Evolutionary conservation across 1,139 yeast genomes (phyloP).

Genomic region (Geotrichum bryndzae): DNA sequence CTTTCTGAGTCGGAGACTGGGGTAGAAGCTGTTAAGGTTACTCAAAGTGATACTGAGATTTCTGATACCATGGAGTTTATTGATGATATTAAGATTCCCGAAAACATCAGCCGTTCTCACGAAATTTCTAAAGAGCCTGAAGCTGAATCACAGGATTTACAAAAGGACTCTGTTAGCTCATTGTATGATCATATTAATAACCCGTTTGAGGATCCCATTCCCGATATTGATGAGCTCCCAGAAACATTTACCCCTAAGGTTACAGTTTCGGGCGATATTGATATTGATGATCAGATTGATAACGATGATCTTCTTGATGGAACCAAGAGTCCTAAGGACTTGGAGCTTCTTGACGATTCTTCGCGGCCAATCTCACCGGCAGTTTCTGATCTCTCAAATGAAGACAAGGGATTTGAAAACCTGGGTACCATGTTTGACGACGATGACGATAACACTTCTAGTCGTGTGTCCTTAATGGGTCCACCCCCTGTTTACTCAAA

Average conservation of each 20-base stretch:
- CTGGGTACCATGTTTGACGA: slow-evolving; percentile 7
- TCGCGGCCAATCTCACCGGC: neutral
- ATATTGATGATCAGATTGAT: neutral
- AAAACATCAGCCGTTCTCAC: neutral
- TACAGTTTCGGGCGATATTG: neutral
- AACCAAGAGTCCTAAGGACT: neutral
- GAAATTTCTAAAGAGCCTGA: neutral
- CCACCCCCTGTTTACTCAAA: slow-evolving; percentile 2
- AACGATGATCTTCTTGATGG: neutral
- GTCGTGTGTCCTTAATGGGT: neutral
- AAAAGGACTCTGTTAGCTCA: neutral
- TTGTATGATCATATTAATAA: neutral
- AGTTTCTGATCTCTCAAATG: neutral
- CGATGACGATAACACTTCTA: neutral
- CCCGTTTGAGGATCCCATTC: neutral
- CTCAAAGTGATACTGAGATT: neutral
- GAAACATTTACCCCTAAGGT: neutral
- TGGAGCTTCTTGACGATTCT: neutral
- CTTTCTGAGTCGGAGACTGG: neutral
- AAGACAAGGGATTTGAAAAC: neutral
- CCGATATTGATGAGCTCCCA: neutral
- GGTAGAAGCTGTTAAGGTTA: neutral
- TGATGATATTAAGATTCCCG: neutral
- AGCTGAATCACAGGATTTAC: neutral
- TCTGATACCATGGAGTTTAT: neutral